These are phyloP conservation scores for Gastrolobium villosum DNA, from an alignment of 306 rosid species.

Conservation along the genomic window DNA sequence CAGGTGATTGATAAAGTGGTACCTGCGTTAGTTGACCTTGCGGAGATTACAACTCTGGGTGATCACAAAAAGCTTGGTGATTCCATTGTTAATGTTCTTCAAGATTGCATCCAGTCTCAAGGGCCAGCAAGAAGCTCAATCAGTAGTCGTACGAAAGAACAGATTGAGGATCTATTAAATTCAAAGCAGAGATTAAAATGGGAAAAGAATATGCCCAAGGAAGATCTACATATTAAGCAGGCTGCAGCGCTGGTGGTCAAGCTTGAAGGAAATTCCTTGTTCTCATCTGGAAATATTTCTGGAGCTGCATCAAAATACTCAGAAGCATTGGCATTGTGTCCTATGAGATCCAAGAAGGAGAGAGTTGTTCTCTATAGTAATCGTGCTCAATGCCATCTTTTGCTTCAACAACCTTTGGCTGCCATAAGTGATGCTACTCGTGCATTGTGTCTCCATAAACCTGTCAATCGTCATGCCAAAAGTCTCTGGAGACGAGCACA, in stretches of 20 bases:
- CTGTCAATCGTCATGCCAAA: slow-evolving; percentile 96
- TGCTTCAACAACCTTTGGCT: slow-evolving; percentile 91
- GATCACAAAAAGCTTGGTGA: slow-evolving; percentile 96
- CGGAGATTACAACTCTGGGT: slow-evolving; percentile 87
- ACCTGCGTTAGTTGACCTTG: slow-evolving; percentile 91
- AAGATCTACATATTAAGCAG: slow-evolving; percentile 97
- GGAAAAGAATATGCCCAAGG: slow-evolving; percentile 98
- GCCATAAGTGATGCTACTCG: slow-evolving; percentile 98
- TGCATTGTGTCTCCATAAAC: slow-evolving; percentile 96
- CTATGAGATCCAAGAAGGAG: slow-evolving; percentile 95
- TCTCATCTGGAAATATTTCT: slow-evolving; percentile 93
- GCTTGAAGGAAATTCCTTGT: slow-evolving; percentile 98
- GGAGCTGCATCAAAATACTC: slow-evolving; percentile 96
- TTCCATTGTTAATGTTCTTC: slow-evolving; percentile 81
- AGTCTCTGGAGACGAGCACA: slow-evolving; percentile 99
- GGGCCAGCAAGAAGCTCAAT: slow-evolving; percentile 76
- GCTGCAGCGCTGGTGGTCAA: slow-evolving; percentile 98
- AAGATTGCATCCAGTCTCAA: slow-evolving; percentile 86
- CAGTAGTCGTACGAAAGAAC: slow-evolving; percentile 72
- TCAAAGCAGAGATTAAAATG: slow-evolving; percentile 85
- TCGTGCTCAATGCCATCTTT: slow-evolving; percentile 95
- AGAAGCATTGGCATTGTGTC: slow-evolving; percentile 95
- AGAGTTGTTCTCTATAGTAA: slow-evolving; percentile 96
- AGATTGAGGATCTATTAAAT: slow-evolving; percentile 83
- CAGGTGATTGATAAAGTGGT: slow-evolving; percentile 95